phyloP scores from a whole-genome alignment of 2,329 filamentous ascomycete species.

The Scopulariopsis brevicaulis region DNA sequence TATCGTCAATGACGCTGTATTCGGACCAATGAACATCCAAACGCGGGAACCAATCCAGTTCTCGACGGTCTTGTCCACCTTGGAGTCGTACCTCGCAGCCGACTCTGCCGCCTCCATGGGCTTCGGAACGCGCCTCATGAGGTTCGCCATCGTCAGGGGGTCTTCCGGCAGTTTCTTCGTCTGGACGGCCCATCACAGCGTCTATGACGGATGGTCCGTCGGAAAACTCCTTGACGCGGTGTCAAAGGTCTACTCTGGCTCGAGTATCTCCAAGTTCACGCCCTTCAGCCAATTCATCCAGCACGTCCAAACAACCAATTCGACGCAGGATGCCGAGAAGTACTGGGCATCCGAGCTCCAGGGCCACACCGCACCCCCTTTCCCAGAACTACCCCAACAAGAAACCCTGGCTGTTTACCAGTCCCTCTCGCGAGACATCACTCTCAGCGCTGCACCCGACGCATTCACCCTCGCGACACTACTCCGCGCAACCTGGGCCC shows the following conservation, averaged over 20 bases:
- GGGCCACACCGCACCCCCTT: slow-evolving; percentile 31
- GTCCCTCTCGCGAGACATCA: slow-evolving; percentile 39
- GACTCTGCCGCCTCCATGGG: slow-evolving; percentile 28
- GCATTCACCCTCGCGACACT: slow-evolving; percentile 41
- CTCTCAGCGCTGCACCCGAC: slow-evolving; percentile 20
- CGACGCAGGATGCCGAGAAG: slow-evolving; percentile 20
- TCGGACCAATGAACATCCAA: slow-evolving; percentile 34
- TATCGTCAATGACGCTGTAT: slow-evolving; percentile 30
- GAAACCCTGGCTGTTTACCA: slow-evolving; percentile 38
- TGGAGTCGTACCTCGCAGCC: slow-evolving; percentile 26
- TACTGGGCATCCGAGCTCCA: slow-evolving; percentile 35
- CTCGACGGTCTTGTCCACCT: slow-evolving; percentile 15
- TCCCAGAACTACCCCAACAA: slow-evolving; percentile 31
- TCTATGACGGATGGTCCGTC: slow-evolving; percentile 48
- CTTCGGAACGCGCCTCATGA: slow-evolving; percentile 31
- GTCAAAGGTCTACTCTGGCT: slow-evolving; percentile 30
- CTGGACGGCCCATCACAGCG: slow-evolving; percentile 40
- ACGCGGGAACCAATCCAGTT: slow-evolving; percentile 24
- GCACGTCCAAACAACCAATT: slow-evolving; percentile 28
- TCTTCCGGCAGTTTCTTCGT: slow-evolving; percentile 27
- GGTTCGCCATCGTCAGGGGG: slow-evolving; percentile 29
- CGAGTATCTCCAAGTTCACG: slow-evolving; percentile 6
- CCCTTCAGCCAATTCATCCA: slow-evolving; percentile 36
- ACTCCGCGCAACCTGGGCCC: slow-evolving; percentile 47
- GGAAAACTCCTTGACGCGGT: slow-evolving; percentile 34